Conservation (phyloP, 2,329 filamentous ascomycete species). For the Harringtonia lauricola region DNA sequence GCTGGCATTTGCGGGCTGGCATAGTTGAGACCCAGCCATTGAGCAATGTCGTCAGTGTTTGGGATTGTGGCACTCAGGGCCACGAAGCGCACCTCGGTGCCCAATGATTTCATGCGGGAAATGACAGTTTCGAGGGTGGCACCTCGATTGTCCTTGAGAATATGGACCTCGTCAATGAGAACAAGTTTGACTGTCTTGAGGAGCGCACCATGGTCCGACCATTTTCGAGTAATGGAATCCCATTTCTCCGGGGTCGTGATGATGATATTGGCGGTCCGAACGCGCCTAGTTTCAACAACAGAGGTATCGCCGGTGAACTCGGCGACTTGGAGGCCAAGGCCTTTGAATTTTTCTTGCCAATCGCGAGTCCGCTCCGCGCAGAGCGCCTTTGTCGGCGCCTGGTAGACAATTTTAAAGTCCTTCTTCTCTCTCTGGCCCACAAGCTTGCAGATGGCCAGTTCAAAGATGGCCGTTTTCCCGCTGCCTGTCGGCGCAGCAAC, state of each 20-base stretch:
- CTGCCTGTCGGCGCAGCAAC: conserved; percentile 75
- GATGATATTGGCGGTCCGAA: conserved; percentile 69
- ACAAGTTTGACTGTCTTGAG: conserved; percentile 69
- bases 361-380: conserved; percentile 68
- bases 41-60: conserved; percentile 69
- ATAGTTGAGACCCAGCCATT: conserved; percentile 62
- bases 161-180: conserved; percentile 80
- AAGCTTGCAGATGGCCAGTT: conserved; percentile 70
- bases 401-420: conserved; percentile 73
- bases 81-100: conserved; percentile 65
- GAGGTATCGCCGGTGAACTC: conserved; percentile 79
- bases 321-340: conserved; percentile 56
- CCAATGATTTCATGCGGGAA: conserved; percentile 76
- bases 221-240: conserved; percentile 81
- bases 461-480: conserved; percentile 73
- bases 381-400: conserved; percentile 74
- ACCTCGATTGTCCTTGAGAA: conserved; percentile 68
- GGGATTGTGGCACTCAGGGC: conserved; percentile 77
- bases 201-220: conserved; percentile 68
- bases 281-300: conserved; percentile 49
- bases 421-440: conserved; percentile 41
- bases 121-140: conserved; percentile 76
- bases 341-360: conserved; percentile 64
- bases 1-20: conserved; percentile 52
- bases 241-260: conserved; percentile 85